A percentile compares a stretch with the other conserved stretches of the same genome.
Conservation (phyloP, 345 rosid genomes). For the Aegle marmelos region DNA sequence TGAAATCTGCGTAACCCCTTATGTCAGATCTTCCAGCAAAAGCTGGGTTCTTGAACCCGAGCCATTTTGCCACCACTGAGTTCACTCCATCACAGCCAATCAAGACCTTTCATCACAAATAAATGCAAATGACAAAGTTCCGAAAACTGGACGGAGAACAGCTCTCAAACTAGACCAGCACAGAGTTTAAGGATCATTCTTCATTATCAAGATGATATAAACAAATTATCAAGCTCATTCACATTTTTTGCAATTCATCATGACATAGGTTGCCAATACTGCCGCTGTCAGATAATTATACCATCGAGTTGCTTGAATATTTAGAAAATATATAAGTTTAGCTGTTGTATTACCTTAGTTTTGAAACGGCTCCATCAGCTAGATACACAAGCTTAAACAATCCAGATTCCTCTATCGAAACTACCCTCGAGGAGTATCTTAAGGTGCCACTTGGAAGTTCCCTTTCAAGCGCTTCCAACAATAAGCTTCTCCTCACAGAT, state of each 20-base stretch:
- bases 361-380: slow-evolving; percentile 53
- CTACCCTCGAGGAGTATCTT: slow-evolving; percentile 63
- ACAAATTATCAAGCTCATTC: too few species aligned
- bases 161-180: slow-evolving; percentile 9
- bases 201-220: too few species aligned
- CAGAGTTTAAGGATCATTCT: too few species aligned
- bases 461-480: slow-evolving; percentile 51
- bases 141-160: background rate
- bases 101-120: slow-evolving; percentile 40
- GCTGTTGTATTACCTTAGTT: slow-evolving; percentile 45
- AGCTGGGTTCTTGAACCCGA: slow-evolving; percentile 50
- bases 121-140: background rate
- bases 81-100: slow-evolving; percentile 76
- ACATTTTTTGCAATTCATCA: too few species aligned
- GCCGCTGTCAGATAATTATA: too few species aligned
- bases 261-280: too few species aligned
- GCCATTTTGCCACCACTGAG: slow-evolving; percentile 61
- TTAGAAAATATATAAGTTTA: background rate
- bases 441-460: slow-evolving; percentile 62
- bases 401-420: slow-evolving; percentile 57
- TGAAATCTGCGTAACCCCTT: background rate
- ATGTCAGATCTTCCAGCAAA: slow-evolving; percentile 14
- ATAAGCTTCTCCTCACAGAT: slow-evolving; percentile 47
- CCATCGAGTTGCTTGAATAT: too few species aligned
- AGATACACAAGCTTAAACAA: slow-evolving; percentile 50